These are phyloP conservation scores for Naumovozyma dairenensis DNA, from an alignment of 805 yeast genomes.

Conservation along the genomic window DNA sequence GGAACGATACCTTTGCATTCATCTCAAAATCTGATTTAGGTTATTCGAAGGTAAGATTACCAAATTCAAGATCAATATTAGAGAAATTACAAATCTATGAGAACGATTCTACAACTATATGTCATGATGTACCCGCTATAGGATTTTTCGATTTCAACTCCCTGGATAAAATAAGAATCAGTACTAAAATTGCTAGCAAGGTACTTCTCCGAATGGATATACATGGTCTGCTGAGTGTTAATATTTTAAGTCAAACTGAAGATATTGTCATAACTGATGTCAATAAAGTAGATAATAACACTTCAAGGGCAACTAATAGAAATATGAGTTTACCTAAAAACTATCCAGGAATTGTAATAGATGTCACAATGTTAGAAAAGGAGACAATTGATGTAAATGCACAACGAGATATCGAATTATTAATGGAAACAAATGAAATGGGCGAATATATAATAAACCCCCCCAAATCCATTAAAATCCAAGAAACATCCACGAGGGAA, in stretches of 20 bases:
- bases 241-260: slow-evolving; percentile 33
- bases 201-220: slow-evolving; percentile 47
- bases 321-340: slow-evolving; percentile 25
- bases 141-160: slow-evolving; percentile 42
- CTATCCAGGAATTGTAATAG: slow-evolving; percentile 35
- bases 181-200: slow-evolving; percentile 41
- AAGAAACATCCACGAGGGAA: too few relatives aligned
- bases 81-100: slow-evolving; percentile 44
- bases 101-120: slow-evolving; percentile 15
- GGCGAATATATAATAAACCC: slow-evolving; percentile 4
- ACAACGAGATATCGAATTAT: slow-evolving; percentile 15
- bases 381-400: slow-evolving; percentile 21
- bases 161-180: slow-evolving; percentile 39
- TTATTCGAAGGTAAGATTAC: slow-evolving; percentile 53
- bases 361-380: slow-evolving; percentile 30
- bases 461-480: too few relatives aligned
- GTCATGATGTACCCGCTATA: slow-evolving; percentile 28
- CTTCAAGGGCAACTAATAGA: background rate
- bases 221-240: slow-evolving; percentile 39
- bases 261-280: slow-evolving; percentile 19
- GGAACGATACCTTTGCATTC: slow-evolving; percentile 31
- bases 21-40: slow-evolving; percentile 72
- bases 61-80: slow-evolving; percentile 49
- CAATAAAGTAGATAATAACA: slow-evolving; percentile 11
- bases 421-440: slow-evolving; percentile 18